These are phyloP conservation scores for Crithidia bombi DNA, from an alignment of 208 protist species.

Conservation along the genomic window DNA sequence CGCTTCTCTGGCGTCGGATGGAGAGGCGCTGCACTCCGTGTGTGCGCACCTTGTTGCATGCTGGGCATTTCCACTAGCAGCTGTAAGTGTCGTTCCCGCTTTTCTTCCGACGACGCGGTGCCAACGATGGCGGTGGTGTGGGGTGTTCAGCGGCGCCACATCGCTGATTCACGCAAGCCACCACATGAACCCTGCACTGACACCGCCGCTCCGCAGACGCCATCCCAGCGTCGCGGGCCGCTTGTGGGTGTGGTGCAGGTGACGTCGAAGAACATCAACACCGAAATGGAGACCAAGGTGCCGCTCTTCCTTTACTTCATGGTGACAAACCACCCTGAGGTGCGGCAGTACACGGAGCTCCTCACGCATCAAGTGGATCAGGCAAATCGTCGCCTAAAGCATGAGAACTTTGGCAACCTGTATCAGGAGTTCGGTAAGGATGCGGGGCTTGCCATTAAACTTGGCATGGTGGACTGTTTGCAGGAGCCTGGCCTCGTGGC, in stretches of 20 bases:
- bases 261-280: slow-evolving; percentile 68
- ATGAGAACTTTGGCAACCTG: slow-evolving; percentile 47
- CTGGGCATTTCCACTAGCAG: neutral
- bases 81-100: neutral
- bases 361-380: slow-evolving; percentile 75
- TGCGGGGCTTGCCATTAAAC: slow-evolving; percentile 80
- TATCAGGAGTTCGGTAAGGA: slow-evolving; percentile 86
- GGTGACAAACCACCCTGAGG: slow-evolving; percentile 73
- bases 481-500: slow-evolving; percentile 64
- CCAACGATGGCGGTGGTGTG: too few relatives aligned
- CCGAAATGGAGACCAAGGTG: slow-evolving; percentile 75
- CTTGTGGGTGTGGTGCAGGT: slow-evolving; percentile 70
- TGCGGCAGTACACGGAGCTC: slow-evolving; percentile 66
- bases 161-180: neutral
- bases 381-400: slow-evolving; percentile 58
- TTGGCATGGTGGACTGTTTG: slow-evolving; percentile 81
- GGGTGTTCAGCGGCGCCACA: slow-evolving; percentile 11
- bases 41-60: neutral
- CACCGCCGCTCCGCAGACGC: neutral
- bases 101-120: too few relatives aligned
- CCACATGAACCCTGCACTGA: neutral
- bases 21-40: neutral
- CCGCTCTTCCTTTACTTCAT: slow-evolving; percentile 87
- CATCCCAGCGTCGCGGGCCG: neutral
- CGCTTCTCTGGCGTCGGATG: neutral